A percentile compares a stretch with the other conserved stretches of the same genome.
Conservation (phyloP, 495 filamentous ascomycete species). For the Bombardia bombarda region DNA sequence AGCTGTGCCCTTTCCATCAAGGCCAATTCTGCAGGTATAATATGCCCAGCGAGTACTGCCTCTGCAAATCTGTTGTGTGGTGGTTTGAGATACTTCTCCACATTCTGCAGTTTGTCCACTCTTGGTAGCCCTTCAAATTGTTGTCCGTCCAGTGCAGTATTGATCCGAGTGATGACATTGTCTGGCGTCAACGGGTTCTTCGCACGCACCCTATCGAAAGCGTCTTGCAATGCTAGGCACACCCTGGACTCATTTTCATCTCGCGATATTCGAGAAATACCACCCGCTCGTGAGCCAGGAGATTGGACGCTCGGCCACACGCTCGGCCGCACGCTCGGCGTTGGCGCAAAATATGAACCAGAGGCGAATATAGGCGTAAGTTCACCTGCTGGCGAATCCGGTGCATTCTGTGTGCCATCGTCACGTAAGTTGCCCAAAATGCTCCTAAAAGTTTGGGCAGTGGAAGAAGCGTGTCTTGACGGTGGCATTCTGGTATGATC, state of each 20-base stretch:
- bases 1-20: slow-evolving; percentile 6
- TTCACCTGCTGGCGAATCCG: too few species aligned
- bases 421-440: too few species aligned
- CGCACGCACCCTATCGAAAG: neutral
- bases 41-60: slow-evolving; percentile 15
- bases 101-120: slow-evolving; percentile 13
- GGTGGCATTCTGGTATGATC: too few species aligned
- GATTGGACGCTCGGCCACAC: too few species aligned
- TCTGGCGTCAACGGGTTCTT: neutral
- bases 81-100: slow-evolving; percentile 1
- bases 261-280: neutral
- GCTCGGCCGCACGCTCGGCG: too few species aligned
- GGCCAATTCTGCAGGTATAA: slow-evolving; percentile 7
- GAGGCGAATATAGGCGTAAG: neutral
- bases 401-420: too few species aligned
- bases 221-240: neutral
- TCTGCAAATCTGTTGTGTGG: slow-evolving; percentile 14
- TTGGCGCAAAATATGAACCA: neutral
- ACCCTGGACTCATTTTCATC: neutral
- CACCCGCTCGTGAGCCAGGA: too few species aligned
- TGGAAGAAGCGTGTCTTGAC: too few species aligned
- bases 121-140: slow-evolving; percentile 4
- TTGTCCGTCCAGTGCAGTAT: neutral
- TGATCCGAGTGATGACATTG: neutral
- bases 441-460: too few species aligned